Evolutionary conservation across 192 early-diverging fungal genomes (phyloP).

Genomic region (Coemansia sp.): DNA sequence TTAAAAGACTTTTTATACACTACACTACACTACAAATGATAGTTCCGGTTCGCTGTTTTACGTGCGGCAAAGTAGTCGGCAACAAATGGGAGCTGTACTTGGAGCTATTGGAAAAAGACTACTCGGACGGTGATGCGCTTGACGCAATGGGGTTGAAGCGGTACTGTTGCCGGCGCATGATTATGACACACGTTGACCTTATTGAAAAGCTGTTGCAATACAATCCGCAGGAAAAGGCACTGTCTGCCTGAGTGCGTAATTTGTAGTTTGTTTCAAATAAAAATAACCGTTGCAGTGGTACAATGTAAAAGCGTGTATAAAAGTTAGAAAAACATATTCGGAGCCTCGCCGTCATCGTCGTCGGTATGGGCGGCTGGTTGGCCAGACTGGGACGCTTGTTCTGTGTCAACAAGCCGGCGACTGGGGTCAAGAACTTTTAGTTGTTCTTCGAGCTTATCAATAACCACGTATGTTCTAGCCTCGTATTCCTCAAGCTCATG

Average conservation of each 20-base stretch:
- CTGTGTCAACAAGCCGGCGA: constrained; percentile 16
- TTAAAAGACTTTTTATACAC: constrained; percentile 16
- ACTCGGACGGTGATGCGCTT: constrained; percentile 63
- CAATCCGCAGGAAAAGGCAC: constrained; percentile 54
- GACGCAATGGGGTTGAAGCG: constrained; percentile 75
- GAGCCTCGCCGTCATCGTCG: background rate
- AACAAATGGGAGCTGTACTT: constrained; percentile 97
- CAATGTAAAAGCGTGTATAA: background rate
- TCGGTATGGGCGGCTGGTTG: background rate
- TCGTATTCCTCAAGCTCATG: constrained; percentile 36
- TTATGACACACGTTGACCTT: constrained; percentile 95
- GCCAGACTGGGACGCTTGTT: constrained; percentile 6
- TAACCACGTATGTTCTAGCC: constrained; percentile 33
- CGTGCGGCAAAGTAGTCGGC: constrained; percentile 97
- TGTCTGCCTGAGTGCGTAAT: background rate
- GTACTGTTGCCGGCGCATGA: constrained; percentile 98
- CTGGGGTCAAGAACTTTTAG: constrained; percentile 33
- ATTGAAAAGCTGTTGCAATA: constrained; percentile 98
- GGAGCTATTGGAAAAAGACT: constrained; percentile 71
- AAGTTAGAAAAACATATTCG: constrained; percentile 4
- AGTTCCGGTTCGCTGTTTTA: constrained; percentile 97
- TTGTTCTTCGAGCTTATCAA: constrained; percentile 30
- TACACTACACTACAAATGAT: constrained; percentile 65
- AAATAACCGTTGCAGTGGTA: background rate
- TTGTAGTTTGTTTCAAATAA: constrained; percentile 7